These are phyloP conservation scores for Phytophthora brassicae DNA, from an alignment of 352 stramenopile genomes.

Conservation along the genomic window DNA sequence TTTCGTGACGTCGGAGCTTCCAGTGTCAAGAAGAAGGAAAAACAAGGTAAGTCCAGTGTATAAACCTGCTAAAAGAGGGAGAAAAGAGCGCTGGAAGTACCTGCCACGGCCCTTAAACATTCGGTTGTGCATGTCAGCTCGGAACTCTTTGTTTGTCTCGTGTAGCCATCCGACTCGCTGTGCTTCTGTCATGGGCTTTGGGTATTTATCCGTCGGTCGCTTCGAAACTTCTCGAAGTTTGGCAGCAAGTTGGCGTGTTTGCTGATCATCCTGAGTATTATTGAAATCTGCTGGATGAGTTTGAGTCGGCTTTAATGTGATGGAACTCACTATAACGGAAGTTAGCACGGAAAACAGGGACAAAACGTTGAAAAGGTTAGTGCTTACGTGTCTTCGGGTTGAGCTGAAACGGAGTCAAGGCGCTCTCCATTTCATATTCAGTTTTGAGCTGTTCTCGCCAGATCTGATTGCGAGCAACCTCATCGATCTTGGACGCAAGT, in stretches of 20 bases:
- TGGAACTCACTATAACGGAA: constrained; percentile 76
- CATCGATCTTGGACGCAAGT: constrained; percentile 79
- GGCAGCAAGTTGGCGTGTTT: constrained; percentile 51
- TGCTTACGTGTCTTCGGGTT: constrained; percentile 78
- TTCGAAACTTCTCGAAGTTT: constrained; percentile 71
- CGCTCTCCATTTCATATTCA: constrained; percentile 77
- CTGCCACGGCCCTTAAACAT: constrained; percentile 85
- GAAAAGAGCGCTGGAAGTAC: no score
- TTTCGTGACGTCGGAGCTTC: constrained; percentile 79
- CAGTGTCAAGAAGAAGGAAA: constrained; percentile 7
- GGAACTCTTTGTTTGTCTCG: constrained; percentile 63
- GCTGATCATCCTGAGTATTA: constrained; percentile 53
- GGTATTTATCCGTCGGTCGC: constrained; percentile 64
- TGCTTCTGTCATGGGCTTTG: constrained; percentile 71
- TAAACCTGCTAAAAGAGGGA: no score
- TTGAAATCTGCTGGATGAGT: constrained; percentile 77
- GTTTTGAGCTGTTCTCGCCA: constrained; percentile 88
- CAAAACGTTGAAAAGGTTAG: neutral
- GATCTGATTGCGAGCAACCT: constrained; percentile 87
- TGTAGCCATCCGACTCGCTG: constrained; percentile 84
- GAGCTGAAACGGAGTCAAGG: constrained; percentile 78
- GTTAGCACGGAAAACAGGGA: neutral
- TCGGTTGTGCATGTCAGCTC: constrained; percentile 72
- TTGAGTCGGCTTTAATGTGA: constrained; percentile 75
- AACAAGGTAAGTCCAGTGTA: constrained; percentile 17